Percentiles rank a stretch among this genome's conserved stretches.
These are phyloP conservation scores for Geotrichum phurueaensis DNA, from an alignment of 1,139 yeast genomes.

Conservation along the genomic window DNA sequence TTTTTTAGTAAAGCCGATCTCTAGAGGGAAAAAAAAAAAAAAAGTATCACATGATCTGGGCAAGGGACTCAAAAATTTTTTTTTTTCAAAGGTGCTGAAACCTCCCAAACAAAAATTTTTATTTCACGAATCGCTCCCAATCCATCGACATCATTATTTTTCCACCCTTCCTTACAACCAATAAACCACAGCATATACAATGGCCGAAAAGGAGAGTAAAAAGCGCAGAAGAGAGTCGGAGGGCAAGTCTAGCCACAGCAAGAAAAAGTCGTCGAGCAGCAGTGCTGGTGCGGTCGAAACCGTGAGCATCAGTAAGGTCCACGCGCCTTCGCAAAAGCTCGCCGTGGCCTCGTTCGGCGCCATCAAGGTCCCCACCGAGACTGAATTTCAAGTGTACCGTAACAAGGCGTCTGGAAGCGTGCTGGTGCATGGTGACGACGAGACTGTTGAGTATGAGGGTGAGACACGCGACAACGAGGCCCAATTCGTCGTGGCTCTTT, in stretches of 20 bases:
- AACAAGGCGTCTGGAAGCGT: constrained; percentile 40
- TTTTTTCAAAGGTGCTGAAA: constrained; percentile 2
- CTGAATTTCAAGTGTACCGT: constrained; percentile 55
- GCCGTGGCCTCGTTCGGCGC: constrained; percentile 64
- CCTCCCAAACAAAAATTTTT: constrained; percentile 1
- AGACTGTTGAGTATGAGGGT: constrained; percentile 69
- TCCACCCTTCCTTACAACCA: neutral
- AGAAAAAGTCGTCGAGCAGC: constrained; percentile 1
- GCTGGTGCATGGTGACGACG: constrained; percentile 70
- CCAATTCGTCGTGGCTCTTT: constrained; percentile 44
- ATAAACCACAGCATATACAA: neutral
- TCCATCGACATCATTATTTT: neutral
- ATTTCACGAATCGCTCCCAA: neutral
- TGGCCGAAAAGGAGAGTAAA: constrained; percentile 19
- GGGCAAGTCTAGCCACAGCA: neutral
- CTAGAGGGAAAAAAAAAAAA: neutral
- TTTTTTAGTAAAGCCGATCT: neutral
- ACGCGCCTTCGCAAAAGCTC: constrained; percentile 7
- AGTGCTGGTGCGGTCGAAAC: constrained; percentile 1
- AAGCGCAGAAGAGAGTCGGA: constrained; percentile 13
- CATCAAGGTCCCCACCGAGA: constrained; percentile 51
- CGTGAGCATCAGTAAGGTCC: constrained; percentile 9
- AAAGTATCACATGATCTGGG: neutral
- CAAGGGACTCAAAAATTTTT: neutral
- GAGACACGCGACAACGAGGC: constrained; percentile 35